Evolutionary conservation across 805 yeast species (phyloP).

Genomic region (Suhomyces kilbournensis): DNA sequence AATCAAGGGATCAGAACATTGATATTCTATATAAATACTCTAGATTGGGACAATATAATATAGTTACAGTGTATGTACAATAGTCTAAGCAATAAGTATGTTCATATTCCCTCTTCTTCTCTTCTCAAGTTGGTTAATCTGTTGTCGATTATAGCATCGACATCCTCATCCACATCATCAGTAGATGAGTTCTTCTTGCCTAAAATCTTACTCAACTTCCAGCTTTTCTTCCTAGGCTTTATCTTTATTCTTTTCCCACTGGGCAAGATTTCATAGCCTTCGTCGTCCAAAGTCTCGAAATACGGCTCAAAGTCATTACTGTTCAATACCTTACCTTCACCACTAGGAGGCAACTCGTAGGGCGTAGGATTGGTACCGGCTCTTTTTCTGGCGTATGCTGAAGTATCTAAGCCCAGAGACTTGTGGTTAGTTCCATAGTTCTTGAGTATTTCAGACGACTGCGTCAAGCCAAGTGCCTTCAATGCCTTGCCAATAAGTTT

Average conservation of each 20-base stretch:
- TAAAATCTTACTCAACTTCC: constrained; percentile 38
- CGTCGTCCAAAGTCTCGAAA: constrained; percentile 19
- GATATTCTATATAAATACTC: too few relatives aligned
- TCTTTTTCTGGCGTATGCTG: constrained; percentile 44
- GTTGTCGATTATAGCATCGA: constrained; percentile 54
- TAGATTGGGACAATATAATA: too few relatives aligned
- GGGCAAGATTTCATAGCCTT: constrained; percentile 60
- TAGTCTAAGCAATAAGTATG: too few relatives aligned
- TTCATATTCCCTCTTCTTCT: constrained; percentile 4
- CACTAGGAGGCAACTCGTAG: constrained; percentile 51
- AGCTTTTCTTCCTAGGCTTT: constrained; percentile 17
- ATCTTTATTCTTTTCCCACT: constrained; percentile 65
- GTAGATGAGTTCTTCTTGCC: constrained; percentile 24
- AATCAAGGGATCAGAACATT: too few relatives aligned
- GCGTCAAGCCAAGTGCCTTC: constrained; percentile 4
- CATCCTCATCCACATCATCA: constrained; percentile 38
- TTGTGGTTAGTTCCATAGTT: not conserved
- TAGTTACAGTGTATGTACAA: not conserved
- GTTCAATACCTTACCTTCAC: constrained; percentile 26
- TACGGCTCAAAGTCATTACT: constrained; percentile 25
- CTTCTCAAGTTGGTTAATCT: constrained; percentile 29
- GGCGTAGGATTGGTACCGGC: constrained; percentile 46
- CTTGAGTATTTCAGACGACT: constrained; percentile 7
- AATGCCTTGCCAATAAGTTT: constrained; percentile 20
- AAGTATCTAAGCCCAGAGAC: constrained; percentile 8